Conservation (phyloP, 805 yeast genomes). For the Lipomyces orientalis region DNA sequence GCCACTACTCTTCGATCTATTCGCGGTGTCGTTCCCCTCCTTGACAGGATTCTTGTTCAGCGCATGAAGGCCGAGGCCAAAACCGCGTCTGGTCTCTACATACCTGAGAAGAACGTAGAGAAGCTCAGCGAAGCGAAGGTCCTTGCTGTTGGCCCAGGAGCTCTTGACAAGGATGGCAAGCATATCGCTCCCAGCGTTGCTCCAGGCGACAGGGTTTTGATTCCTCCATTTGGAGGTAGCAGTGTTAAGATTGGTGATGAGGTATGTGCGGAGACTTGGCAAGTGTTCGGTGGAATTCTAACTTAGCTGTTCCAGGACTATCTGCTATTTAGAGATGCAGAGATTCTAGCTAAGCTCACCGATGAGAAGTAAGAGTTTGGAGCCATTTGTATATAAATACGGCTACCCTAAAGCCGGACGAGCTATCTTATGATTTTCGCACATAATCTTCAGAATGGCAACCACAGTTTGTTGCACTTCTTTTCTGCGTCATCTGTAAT, state of each 20-base stretch:
- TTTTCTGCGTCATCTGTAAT: not conserved
- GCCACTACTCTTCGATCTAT: conserved; percentile 69
- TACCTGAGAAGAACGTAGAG: conserved; percentile 95
- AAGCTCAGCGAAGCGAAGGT: conserved; percentile 92
- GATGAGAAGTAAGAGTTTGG: conserved; percentile 53
- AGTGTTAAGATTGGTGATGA: conserved; percentile 87
- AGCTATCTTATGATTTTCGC: not conserved
- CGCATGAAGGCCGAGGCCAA: conserved; percentile 88
- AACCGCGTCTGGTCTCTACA: conserved; percentile 90
- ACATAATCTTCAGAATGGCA: not conserved
- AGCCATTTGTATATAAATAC: conserved; percentile 47
- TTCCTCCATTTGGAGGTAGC: conserved; percentile 94
- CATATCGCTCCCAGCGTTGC: conserved; percentile 73
- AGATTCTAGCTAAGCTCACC: conserved; percentile 86
- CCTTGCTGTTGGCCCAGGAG: conserved; percentile 94
- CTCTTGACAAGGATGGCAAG: conserved; percentile 74
- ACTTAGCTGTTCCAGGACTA: conserved; percentile 42
- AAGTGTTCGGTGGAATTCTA: not conserved
- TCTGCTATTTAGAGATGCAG: conserved; percentile 87
- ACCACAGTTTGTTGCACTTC: not conserved
- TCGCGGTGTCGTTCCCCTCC: conserved; percentile 85
- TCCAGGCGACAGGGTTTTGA: conserved; percentile 91
- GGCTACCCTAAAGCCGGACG: not conserved
- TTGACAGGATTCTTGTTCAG: conserved; percentile 96
- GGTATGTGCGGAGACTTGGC: conserved; percentile 41